Conservation (phyloP, 2,329 filamentous ascomycete species). For the Pseudogymnoascus sp. region DNA sequence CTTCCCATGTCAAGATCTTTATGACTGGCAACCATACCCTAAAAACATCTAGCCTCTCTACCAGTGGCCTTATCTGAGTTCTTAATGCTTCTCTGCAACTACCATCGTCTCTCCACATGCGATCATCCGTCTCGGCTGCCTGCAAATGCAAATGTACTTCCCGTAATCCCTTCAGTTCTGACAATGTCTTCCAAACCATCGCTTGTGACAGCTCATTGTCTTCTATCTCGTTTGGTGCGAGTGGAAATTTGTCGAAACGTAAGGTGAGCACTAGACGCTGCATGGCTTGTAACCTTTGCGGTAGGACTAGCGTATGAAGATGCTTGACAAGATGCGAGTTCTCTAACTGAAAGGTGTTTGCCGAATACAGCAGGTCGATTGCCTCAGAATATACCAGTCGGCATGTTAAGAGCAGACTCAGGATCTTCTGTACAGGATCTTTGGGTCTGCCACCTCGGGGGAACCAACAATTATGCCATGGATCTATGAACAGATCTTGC, state of each 20-base stretch:
- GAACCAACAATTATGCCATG: background rate
- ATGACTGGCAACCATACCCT: background rate
- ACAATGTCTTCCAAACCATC: background rate
- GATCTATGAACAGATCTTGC: background rate
- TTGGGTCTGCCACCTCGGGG: background rate
- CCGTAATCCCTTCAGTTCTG: background rate
- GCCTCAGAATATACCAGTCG: background rate
- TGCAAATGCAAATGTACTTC: constrained; percentile 1
- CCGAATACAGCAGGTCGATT: background rate
- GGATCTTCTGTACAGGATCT: background rate
- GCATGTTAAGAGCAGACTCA: background rate
- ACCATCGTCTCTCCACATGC: background rate
- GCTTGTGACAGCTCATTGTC: background rate
- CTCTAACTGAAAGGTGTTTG: background rate
- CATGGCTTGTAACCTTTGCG: background rate
- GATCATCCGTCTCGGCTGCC: background rate
- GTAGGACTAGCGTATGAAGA: constrained; percentile 2
- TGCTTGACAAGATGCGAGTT: background rate
- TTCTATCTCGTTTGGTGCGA: background rate
- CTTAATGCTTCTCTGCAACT: background rate
- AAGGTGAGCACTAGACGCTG: background rate
- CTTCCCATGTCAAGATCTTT: background rate
- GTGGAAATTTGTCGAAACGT: background rate
- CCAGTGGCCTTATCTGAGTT: background rate
- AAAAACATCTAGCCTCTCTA: background rate